These are phyloP conservation scores for Haplosporangium sp. DNA, from an alignment of 371 early-diverging fungal genomes.

Conservation along the genomic window DNA sequence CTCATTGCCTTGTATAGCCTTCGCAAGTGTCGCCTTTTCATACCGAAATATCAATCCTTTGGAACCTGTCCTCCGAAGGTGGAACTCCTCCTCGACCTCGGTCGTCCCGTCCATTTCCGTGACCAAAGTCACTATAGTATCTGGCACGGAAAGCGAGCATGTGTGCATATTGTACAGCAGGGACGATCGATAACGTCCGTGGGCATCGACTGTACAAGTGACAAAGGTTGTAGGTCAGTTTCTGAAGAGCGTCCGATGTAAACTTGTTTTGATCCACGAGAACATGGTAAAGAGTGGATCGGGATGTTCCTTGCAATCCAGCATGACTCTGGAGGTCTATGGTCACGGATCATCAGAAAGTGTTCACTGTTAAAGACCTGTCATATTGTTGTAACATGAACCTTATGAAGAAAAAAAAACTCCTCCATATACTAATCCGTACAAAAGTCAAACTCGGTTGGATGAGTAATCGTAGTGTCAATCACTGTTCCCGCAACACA, in stretches of 20 bases:
- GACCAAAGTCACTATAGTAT: slow-evolving; percentile 22
- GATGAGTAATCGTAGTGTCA: slow-evolving; percentile 61
- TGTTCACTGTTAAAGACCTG: slow-evolving; percentile 67
- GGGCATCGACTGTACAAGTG: slow-evolving; percentile 81
- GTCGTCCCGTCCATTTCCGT: too few species aligned
- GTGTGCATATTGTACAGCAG: slow-evolving; percentile 93
- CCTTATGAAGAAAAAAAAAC: slow-evolving; percentile 76
- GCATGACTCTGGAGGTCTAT: slow-evolving; percentile 61
- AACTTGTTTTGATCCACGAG: slow-evolving; percentile 76
- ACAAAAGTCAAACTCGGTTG: slow-evolving; percentile 65
- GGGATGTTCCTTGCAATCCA: slow-evolving; percentile 82
- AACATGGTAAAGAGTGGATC: slow-evolving; percentile 79
- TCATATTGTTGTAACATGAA: slow-evolving; percentile 73
- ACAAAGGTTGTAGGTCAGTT: slow-evolving; percentile 74
- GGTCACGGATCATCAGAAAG: slow-evolving; percentile 11
- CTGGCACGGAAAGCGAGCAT: slow-evolving; percentile 80
- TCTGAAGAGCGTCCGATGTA: slow-evolving; percentile 64
- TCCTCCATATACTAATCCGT: slow-evolving; percentile 69
- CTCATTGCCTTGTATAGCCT: too few species aligned
- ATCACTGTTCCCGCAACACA: slow-evolving; percentile 70
- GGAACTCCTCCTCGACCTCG: background rate
- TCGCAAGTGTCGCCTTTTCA: too few species aligned
- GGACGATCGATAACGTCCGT: slow-evolving; percentile 80
- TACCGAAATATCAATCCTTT: too few species aligned
- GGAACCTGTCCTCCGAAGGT: too few species aligned